A percentile compares a stretch with the other conserved stretches of the same genome.
Conservation (phyloP, 495 filamentous ascomycete species). For the Trichoderma virens region DNA sequence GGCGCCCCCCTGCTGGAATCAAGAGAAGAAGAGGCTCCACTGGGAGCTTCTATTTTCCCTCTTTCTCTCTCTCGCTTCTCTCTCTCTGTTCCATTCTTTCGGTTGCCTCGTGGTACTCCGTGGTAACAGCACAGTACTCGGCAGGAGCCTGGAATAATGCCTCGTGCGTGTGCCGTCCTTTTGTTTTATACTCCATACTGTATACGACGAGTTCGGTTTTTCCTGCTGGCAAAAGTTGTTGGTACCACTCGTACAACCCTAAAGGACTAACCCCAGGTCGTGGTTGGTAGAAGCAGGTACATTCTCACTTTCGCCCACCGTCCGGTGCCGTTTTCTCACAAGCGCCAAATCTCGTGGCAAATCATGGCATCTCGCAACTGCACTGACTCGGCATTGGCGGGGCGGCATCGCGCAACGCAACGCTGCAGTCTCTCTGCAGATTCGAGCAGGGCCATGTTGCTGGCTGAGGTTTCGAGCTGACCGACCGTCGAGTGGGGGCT, state of each 20-base stretch:
- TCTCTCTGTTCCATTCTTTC: constrained; percentile 52
- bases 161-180: too few relatives aligned
- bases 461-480: not conserved
- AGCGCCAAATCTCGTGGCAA: not conserved
- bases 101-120: constrained; percentile 39
- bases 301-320: not conserved
- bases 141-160: too few relatives aligned
- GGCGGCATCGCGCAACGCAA: not conserved
- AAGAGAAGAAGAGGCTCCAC: not conserved
- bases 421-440: not conserved
- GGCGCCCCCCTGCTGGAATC: not conserved
- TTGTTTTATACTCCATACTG: too few relatives aligned
- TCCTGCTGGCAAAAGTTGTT: not conserved
- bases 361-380: not conserved
- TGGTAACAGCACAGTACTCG: not conserved
- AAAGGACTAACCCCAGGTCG: not conserved
- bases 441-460: not conserved
- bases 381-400: not conserved
- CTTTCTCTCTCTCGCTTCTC: constrained; percentile 39
- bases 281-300: not conserved
- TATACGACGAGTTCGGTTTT: too few relatives aligned
- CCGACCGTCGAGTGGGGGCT: not conserved
- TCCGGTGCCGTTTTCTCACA: not conserved
- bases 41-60: not conserved
- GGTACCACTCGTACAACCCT: not conserved